These are phyloP conservation scores for Ziziphus jujuba DNA, from an alignment of 306 rosid genomes.

Conservation along the genomic window DNA sequence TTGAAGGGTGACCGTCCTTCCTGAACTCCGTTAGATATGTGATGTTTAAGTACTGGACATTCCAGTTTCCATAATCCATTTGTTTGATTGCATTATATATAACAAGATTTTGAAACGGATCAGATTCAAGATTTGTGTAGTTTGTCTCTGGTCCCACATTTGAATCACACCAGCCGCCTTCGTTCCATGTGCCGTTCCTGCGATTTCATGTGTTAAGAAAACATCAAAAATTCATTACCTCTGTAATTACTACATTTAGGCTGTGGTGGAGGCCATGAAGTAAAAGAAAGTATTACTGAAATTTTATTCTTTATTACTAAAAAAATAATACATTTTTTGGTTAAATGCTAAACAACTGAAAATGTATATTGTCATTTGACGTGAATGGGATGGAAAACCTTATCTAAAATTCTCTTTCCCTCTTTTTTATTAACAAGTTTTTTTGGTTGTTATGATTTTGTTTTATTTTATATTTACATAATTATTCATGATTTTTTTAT, in stretches of 20 bases:
- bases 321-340: neutral
- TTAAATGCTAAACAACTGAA: too few relatives aligned
- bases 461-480: too few relatives aligned
- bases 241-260: neutral
- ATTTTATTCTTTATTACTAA: neutral
- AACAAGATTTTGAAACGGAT: slow-evolving; percentile 54
- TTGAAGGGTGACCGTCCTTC: slow-evolving; percentile 93
- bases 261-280: neutral
- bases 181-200: slow-evolving; percentile 84
- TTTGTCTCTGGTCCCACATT: slow-evolving; percentile 58
- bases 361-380: too few relatives aligned
- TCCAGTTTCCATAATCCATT: slow-evolving; percentile 56
- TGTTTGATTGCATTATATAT: slow-evolving; percentile 61
- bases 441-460: too few relatives aligned
- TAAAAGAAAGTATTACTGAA: neutral
- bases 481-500: neutral
- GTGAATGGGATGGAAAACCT: too few relatives aligned
- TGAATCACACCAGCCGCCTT: slow-evolving; percentile 61
- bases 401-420: too few relatives aligned
- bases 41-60: slow-evolving; percentile 69
- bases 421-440: too few relatives aligned
- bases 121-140: slow-evolving; percentile 44
- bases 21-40: slow-evolving; percentile 80
- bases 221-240: slow-evolving; percentile 2
- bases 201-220: slow-evolving; percentile 31